A percentile compares a stretch with the other conserved stretches of the same genome.
These are phyloP conservation scores for Cercospora beticola DNA, from an alignment of 2,329 filamentous ascomycete genomes.

Conservation along the genomic window DNA sequence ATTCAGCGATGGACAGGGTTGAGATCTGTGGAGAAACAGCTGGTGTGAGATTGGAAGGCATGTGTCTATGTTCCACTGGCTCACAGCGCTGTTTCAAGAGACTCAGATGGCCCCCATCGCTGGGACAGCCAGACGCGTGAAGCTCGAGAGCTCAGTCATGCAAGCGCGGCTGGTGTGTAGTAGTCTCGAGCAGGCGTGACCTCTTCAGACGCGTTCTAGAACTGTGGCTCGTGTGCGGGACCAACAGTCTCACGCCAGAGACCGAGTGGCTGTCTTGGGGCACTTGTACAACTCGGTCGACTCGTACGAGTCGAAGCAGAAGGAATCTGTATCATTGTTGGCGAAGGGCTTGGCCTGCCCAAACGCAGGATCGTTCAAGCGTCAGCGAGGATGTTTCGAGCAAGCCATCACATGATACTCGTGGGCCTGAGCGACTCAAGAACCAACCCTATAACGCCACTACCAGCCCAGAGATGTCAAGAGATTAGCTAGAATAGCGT, in stretches of 20 bases:
- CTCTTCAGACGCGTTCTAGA: neutral
- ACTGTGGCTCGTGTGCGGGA: neutral
- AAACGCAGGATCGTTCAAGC: neutral
- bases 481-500: neutral
- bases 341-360: neutral
- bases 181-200: neutral
- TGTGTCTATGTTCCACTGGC: neutral
- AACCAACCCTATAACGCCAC: neutral
- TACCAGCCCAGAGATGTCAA: neutral
- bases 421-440: neutral
- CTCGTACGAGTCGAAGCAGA: neutral
- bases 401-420: neutral
- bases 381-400: neutral
- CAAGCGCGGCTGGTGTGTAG: neutral
- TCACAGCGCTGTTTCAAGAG: neutral
- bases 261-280: neutral
- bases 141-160: neutral
- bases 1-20: neutral
- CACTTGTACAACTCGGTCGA: neutral
- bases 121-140: neutral
- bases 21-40: neutral
- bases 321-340: neutral
- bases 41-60: conserved; percentile 10
- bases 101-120: neutral
- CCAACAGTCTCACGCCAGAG: neutral